Conservation (phyloP, 2,329 filamentous ascomycete species). For the Zymoseptoria crescenta region DNA sequence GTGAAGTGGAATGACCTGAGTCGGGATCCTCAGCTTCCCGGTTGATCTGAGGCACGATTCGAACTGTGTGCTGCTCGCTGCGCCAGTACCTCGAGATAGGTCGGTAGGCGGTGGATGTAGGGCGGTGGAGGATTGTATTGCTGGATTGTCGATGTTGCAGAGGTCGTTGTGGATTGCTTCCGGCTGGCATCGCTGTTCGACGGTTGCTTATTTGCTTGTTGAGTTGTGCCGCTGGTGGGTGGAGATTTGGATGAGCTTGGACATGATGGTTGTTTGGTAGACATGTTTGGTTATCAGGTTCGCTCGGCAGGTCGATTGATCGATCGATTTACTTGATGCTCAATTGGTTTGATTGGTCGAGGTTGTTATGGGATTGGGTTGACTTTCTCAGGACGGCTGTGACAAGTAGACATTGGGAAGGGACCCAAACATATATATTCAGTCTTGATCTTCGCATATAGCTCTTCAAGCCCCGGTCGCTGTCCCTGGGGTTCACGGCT, state of each 20-base stretch:
- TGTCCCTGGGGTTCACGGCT: no score
- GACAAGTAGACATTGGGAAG: background rate
- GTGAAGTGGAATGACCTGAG: background rate
- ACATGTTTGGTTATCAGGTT: background rate
- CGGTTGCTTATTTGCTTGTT: background rate
- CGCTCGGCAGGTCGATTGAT: background rate
- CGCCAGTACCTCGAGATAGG: slow-evolving; percentile 2
- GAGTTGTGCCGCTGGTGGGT: background rate
- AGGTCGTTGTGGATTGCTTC: background rate
- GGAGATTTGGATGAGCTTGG: background rate
- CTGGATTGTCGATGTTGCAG: background rate
- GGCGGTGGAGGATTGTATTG: background rate
- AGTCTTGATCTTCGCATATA: background rate
- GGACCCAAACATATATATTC: background rate
- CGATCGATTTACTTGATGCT: background rate
- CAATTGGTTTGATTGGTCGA: background rate
- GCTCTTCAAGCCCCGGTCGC: background rate
- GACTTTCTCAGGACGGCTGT: background rate
- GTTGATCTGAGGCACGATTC: background rate
- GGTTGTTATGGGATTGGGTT: background rate
- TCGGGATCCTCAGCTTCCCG: background rate
- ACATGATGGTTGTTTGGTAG: background rate
- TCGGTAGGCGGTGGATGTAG: slow-evolving; percentile 1
- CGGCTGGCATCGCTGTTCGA: background rate
- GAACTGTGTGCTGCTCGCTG: background rate